Evolutionary conservation across 2,329 filamentous ascomycete genomes (phyloP), one percentile per base, ranked within the genome.

Genomic region (Aspergillus sp.): DNA sequence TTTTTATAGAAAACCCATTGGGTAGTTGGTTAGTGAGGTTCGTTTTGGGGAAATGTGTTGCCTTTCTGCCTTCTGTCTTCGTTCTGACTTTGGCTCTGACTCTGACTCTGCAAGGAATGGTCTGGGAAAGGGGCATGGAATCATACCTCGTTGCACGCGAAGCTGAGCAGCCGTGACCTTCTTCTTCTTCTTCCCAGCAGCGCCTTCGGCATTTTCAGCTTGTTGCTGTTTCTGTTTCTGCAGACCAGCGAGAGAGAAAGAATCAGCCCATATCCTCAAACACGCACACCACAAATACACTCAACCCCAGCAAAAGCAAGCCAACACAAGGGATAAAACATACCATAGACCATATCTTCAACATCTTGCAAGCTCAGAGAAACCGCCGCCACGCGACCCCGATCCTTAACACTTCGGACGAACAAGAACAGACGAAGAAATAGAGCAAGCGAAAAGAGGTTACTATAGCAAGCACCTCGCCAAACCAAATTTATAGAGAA

Each of bases 341-440:
- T 31, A 96, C 92, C 94, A 98, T 96, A 71, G 92, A 96, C 95
- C 94, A 98, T 83, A 98, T 97, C 83, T 98, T 98, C 84, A 97
- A 85, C 95, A 98, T 98, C 74, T 82, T 93, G 66, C 63, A 36
- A 10, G 16, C 24, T 24, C 7, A 16, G 5, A 22, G 12, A 24
- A 20, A 47, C 5, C 36, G 36, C 16, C 45, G 45, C 45, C 45
- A 47, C 45, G 22, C 18, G 45, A 47, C 45, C 45, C 45, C 45
- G 10, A 22, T 47, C 36, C 4, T 20, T 12, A 4, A 47, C 20
- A 5, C 3, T 22, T 22, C 11, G 45, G 14, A 6, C 36, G 6
- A 14, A n/a, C 36, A n/a, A 29, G 26, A 29, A 42, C 14, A 42
- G 16, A 42, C 5, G 6, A 39, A 16, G 12, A 7, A n/a, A n/a